phyloP scores from a whole-genome alignment of 2,329 filamentous ascomycete genomes.

The Corniculantispora saksenae region DNA sequence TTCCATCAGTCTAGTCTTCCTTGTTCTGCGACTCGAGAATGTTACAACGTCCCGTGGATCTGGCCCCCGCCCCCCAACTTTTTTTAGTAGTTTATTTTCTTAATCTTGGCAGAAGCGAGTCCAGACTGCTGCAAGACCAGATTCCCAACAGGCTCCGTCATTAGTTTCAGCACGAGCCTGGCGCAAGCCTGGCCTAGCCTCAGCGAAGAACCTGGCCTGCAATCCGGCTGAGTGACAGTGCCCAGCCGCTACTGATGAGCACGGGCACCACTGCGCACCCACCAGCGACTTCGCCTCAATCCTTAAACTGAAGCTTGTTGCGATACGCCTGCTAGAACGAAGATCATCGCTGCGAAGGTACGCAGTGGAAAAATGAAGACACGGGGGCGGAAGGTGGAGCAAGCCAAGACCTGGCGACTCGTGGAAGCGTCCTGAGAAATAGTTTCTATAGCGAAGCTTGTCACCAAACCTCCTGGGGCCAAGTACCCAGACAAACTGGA shows the following conservation, averaged over 20 bases:
- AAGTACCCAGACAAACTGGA: neutral
- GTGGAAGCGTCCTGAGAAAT: neutral
- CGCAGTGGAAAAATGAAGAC: neutral
- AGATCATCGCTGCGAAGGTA: neutral
- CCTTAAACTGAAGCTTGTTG: constrained; percentile 17
- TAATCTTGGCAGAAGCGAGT: neutral
- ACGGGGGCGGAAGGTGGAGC: neutral
- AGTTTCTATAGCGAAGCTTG: neutral
- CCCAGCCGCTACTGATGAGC: constrained; percentile 12
- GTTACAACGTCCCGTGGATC: constrained; percentile 1
- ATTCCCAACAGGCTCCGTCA: neutral
- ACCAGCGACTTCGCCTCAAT: neutral
- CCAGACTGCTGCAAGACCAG: neutral
- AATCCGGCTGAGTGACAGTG: neutral
- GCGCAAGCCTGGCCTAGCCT: too few relatives aligned
- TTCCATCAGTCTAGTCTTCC: neutral
- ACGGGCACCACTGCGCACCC: constrained; percentile 4
- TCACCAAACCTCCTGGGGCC: neutral
- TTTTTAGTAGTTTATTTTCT: neutral
- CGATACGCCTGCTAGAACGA: neutral
- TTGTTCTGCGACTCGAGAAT: neutral
- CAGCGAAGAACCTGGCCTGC: neutral
- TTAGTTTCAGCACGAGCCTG: neutral
- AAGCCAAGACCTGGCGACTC: neutral
- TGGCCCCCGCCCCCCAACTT: neutral